phyloP scores from a whole-genome alignment of 345 rosid species.

The Moricandia moricandioides region DNA sequence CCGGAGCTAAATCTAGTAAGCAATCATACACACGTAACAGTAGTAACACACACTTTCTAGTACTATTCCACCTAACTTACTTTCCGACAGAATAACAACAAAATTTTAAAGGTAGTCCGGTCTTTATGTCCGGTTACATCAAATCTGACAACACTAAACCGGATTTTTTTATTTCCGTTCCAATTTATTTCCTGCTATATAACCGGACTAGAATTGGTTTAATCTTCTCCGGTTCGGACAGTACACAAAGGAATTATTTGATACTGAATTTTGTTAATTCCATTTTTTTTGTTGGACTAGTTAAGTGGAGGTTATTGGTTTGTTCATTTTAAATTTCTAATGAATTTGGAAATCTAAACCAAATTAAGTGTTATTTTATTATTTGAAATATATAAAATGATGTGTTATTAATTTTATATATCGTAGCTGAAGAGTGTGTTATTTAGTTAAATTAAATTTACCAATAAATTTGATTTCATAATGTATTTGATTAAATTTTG shows the following conservation, averaged over 20 bases:
- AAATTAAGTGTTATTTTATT: too few relatives aligned
- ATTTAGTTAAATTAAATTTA: too few relatives aligned
- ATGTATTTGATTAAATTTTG: too few relatives aligned
- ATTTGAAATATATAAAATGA: too few relatives aligned
- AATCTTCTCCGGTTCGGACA: background rate
- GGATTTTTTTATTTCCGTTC: background rate
- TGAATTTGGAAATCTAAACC: too few relatives aligned
- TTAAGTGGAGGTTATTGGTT: too few relatives aligned
- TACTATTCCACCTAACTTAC: constrained; percentile 10
- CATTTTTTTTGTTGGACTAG: background rate
- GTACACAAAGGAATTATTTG: background rate
- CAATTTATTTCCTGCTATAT: background rate
- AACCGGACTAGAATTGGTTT: background rate
- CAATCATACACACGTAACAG: background rate
- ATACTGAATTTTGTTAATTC: background rate
- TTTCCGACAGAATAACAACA: background rate
- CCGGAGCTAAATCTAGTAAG: constrained; percentile 44
- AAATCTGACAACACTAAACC: background rate
- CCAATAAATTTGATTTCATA: too few relatives aligned
- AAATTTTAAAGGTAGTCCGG: background rate
- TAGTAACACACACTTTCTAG: too few relatives aligned
- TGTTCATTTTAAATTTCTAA: too few relatives aligned
- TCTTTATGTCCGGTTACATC: background rate
- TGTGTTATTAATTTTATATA: too few relatives aligned
- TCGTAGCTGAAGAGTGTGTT: too few relatives aligned